Conservation (phyloP, 148 eudicot species). For the Linanthus parryae region DNA sequence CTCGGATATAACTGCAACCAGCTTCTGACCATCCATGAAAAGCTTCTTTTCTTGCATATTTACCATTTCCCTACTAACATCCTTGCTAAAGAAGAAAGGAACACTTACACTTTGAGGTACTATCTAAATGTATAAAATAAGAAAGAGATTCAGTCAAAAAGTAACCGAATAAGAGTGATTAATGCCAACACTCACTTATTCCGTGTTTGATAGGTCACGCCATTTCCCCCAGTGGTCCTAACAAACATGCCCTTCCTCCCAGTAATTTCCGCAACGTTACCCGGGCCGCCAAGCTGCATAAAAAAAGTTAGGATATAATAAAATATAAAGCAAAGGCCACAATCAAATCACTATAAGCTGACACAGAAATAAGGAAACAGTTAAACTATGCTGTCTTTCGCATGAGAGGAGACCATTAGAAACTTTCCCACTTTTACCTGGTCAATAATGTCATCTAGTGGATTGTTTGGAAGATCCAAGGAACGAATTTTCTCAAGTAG, state of each 20-base stretch:
- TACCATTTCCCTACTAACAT: constrained; percentile 96
- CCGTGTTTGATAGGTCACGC: constrained; percentile 90
- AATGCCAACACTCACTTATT: constrained; percentile 66
- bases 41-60: constrained; percentile 96
- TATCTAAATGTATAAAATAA: no score
- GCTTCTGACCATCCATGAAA: constrained; percentile 90
- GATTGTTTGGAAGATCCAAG: constrained; percentile 93
- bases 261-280: constrained; percentile 93
- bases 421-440: no score
- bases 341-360: no score
- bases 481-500: constrained; percentile 67
- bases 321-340: no score
- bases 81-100: constrained; percentile 56
- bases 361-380: no score
- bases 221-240: constrained; percentile 83
- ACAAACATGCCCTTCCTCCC: constrained; percentile 96
- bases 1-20: constrained; percentile 90
- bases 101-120: no score
- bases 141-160: constrained; percentile 6
- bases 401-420: no score
- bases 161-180: background rate
- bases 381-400: no score
- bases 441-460: constrained; percentile 94
- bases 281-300: constrained; percentile 97
- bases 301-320: background rate